Evolutionary conservation across 148 eudicot species (phyloP), one percentile per base, ranked within the genome.

Genomic region (Chenopodium album): DNA sequence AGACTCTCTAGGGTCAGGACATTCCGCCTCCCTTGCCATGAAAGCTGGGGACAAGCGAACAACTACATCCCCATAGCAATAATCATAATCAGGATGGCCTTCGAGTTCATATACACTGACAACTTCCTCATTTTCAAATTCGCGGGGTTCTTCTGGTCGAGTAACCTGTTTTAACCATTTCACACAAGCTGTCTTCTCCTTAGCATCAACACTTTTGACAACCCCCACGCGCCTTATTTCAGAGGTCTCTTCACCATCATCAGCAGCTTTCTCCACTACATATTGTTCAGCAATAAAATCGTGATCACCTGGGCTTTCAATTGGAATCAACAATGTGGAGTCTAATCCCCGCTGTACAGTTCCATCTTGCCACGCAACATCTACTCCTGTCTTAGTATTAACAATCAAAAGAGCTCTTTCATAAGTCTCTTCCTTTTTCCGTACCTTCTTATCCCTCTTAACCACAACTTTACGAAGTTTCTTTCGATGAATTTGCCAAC

Each of bases 51-150:
- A 89, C 83, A 94, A 87, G 67, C 97, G 92, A 83, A 97, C 93
- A 87, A 97, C 99, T 23, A 92, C 94, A 87, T 97, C 99, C 52
- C 99, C 99, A 82, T 97, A 91, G 86, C 98, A 97, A 80, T 97
- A 97, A 77, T 97, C 98, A 89, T 87, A 94, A 85, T 97, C 98
- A 81, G 94, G 99, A 79, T 97, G 97, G 64, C 90, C 94, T 86
- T 97, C 98, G 65, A 97, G 91, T 89, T 94, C 98, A 91, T 97
- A 97, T 46, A 97, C 99, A 85, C 99, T 97, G 46, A 94, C 99
- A 69, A 94, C 82, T 85, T 97, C 99, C 86, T 92, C 97, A 80
- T 90, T 90, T 46, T 91, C 94, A 80, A 97, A 97, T 85, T 90
- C 97, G 59, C 91, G 88, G 29, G 88, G 91, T 82, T 92, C 99